Base-by-base conservation (phyloP, 1,139 yeast genomes). In the Yamadazyma songkhlaensis region DNA sequence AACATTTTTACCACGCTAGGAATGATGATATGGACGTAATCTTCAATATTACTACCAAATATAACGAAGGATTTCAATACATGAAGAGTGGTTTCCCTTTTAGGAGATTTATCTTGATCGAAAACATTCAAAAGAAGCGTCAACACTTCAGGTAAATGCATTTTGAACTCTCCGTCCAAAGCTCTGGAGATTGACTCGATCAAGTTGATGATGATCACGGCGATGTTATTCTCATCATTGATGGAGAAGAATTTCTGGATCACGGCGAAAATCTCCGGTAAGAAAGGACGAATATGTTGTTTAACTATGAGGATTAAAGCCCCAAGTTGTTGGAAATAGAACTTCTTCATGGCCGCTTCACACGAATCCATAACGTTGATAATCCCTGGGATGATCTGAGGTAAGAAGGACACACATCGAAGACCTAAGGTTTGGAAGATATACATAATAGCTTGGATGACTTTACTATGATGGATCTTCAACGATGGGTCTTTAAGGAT, bases 111-210 rank as follows among this genome's bases (percentile, higher is more conserved):
- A 47, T 90, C 97, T 39, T 79, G 81, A 39, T 87, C 95, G 42
- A 92, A 69, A 3, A 88, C 86, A 35, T 83, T 82, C 35, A 92
- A 65, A 55, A 92, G 70, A 35, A 87, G 64, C 0, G 94, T 88
- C 37, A 92, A 68, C 2, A 92, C 77, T 23, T 81, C 81, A 0
- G 96, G 87, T 43, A 94, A 67, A 55, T 84, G 84, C 59, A 83
- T 73, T 51, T 88, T 90, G 63, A 94, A 92, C 52, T 92, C 98
- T 2, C 96, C 95, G 44, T 88, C 96, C 38, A 92, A 67, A 0
- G 97, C 92, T 37, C 79, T 77, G 0, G 97, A 86, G 32, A 92
- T 79, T 1, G 92, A 79, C 53, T 92, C 97, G 26, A 90, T 79
- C 33, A 92, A 74, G 23, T 83, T 77, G 31, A 92, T 79, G 23